Percentiles rank a stretch among this genome's conserved stretches.
Evolutionary conservation across 2,329 filamentous ascomycete species (phyloP).

Genomic region (Fusarium transvaalense): DNA sequence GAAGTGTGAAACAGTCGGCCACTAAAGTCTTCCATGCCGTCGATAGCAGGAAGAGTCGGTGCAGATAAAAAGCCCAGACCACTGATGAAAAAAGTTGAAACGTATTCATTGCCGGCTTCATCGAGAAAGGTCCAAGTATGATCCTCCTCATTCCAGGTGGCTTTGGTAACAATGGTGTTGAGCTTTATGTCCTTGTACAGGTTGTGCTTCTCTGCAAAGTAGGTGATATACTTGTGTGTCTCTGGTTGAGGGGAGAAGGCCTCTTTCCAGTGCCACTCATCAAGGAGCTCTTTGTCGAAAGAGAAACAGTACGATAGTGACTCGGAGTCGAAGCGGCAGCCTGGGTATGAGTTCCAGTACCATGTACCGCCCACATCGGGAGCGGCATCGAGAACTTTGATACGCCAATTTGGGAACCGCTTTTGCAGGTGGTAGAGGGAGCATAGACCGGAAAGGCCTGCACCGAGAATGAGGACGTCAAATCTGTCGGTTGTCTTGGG

Average conservation of each 20-base stretch:
- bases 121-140: constrained; percentile 25
- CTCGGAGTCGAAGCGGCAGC: constrained; percentile 54
- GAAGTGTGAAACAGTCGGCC: constrained; percentile 34
- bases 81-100: constrained; percentile 30
- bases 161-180: constrained; percentile 18
- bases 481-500: constrained; percentile 17
- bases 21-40: constrained; percentile 27
- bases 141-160: constrained; percentile 2
- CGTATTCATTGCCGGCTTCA: background rate
- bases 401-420: constrained; percentile 39
- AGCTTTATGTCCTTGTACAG: constrained; percentile 54
- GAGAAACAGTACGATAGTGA: constrained; percentile 56
- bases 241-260: constrained; percentile 59
- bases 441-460: constrained; percentile 56
- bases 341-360: constrained; percentile 47
- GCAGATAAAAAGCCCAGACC: constrained; percentile 35
- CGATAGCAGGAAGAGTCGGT: constrained; percentile 22
- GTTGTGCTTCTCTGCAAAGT: constrained; percentile 56
- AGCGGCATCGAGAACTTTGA: constrained; percentile 38
- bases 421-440: constrained; percentile 56
- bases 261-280: constrained; percentile 41
- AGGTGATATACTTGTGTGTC: constrained; percentile 57
- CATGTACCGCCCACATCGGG: constrained; percentile 44
- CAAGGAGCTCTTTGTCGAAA: constrained; percentile 36
- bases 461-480: constrained; percentile 41